Conservation (phyloP, 768 basidiomycete species). For the Suillus plorans region DNA sequence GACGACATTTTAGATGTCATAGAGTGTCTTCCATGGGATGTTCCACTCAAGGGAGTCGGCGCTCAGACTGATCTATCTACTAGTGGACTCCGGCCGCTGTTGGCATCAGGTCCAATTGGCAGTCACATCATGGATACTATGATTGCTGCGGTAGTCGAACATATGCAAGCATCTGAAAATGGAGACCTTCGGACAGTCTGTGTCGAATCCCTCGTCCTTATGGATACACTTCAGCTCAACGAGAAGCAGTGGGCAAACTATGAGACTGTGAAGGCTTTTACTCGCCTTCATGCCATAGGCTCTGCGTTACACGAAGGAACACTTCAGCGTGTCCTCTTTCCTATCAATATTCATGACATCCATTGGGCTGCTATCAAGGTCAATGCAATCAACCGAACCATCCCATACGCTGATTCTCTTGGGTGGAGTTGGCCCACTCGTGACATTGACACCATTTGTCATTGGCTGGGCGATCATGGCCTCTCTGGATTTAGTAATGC, state of each 20-base stretch:
- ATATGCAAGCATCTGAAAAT: background rate
- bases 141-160: background rate
- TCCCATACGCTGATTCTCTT: background rate
- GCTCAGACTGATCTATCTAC: background rate
- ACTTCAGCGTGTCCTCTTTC: background rate
- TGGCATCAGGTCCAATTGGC: background rate
- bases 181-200: background rate
- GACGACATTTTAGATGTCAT: background rate
- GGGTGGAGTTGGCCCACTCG: slow-evolving; percentile 33
- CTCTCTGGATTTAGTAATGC: background rate
- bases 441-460: background rate
- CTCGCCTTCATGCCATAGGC: background rate
- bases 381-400: too few relatives aligned
- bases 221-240: background rate
- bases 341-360: too few relatives aligned
- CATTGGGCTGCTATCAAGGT: too few relatives aligned
- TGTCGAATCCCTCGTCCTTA: background rate
- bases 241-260: background rate
- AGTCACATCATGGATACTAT: background rate
- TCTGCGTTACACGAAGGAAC: background rate
- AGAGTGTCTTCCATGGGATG: background rate
- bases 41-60: background rate
- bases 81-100: background rate
- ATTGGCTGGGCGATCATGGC: background rate
- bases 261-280: background rate